These are phyloP conservation scores for Pilobolus umbonatus DNA, from an alignment of 192 early-diverging fungal species.

Conservation along the genomic window DNA sequence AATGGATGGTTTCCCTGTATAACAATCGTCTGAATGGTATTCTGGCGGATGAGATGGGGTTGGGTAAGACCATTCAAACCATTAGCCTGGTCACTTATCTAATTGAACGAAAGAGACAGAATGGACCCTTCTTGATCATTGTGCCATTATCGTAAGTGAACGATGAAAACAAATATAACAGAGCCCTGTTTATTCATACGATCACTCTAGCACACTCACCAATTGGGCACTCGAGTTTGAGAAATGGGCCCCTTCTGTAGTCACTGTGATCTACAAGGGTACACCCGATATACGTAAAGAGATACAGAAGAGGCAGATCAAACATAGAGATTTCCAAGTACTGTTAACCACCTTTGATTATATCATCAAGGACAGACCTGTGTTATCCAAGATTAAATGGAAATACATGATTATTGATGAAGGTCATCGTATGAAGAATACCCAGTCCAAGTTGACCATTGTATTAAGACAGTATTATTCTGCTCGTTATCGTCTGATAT, in stretches of 20 bases:
- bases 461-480: slow-evolving; percentile 86
- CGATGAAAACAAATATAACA: not conserved
- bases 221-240: slow-evolving; percentile 98
- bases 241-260: slow-evolving; percentile 91
- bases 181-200: not conserved
- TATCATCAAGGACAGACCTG: slow-evolving; percentile 86
- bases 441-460: slow-evolving; percentile 76
- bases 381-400: slow-evolving; percentile 89
- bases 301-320: slow-evolving; percentile 67
- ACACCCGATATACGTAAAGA: slow-evolving; percentile 68
- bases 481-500: slow-evolving; percentile 83
- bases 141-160: slow-evolving; percentile 83
- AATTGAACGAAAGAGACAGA: slow-evolving; percentile 90
- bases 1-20: slow-evolving; percentile 99
- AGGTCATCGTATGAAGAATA: slow-evolving; percentile 98
- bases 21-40: slow-evolving; percentile 98
- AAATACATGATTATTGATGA: slow-evolving; percentile 98
- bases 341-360: slow-evolving; percentile 97
- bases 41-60: slow-evolving; percentile 93
- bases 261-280: slow-evolving; percentile 91
- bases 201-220: slow-evolving; percentile 64
- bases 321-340: slow-evolving; percentile 84
- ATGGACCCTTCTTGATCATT: slow-evolving; percentile 91
- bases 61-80: slow-evolving; percentile 90
- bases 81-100: slow-evolving; percentile 93